phyloP scores from a whole-genome alignment of 352 stramenopile species.

The Pythium dissotocum region DNA sequence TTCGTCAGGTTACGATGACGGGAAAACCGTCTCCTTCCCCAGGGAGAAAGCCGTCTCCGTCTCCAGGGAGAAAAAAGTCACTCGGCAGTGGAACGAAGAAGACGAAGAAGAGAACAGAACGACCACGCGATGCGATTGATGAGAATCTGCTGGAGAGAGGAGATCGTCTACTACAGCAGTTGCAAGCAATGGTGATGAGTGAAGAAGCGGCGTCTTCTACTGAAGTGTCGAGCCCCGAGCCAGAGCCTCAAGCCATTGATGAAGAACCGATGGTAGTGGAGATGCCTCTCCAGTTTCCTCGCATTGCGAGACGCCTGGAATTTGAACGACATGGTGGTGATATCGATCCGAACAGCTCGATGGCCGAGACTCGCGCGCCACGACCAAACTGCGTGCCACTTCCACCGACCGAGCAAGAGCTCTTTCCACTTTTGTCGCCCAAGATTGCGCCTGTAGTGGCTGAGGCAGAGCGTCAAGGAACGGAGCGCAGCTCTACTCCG shows the following conservation, averaged over 20 bases:
- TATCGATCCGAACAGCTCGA: neutral
- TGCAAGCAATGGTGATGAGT: constrained; percentile 36
- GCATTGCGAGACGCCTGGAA: constrained; percentile 48
- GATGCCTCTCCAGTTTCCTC: constrained; percentile 20
- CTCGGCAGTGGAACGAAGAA: constrained; percentile 14
- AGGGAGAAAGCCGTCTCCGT: constrained; percentile 21
- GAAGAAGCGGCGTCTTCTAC: constrained; percentile 18
- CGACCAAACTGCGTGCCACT: constrained; percentile 37
- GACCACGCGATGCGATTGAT: constrained; percentile 21
- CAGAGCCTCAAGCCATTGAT: constrained; percentile 19
- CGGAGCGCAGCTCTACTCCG: neutral
- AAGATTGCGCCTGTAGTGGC: neutral
- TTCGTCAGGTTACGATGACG: constrained; percentile 24
- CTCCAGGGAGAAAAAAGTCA: constrained; percentile 17
- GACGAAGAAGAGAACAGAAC: constrained; percentile 13
- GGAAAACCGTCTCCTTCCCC: constrained; percentile 24
- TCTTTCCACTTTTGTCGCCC: neutral
- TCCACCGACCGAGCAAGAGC: constrained; percentile 12
- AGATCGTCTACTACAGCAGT: constrained; percentile 37
- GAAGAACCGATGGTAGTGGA: constrained; percentile 13
- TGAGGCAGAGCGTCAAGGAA: neutral
- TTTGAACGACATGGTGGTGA: constrained; percentile 34
- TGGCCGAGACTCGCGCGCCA: neutral
- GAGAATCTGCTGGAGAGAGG: constrained; percentile 32
- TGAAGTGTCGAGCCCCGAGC: constrained; percentile 30